Base-by-base conservation (phyloP, 2,329 filamentous ascomycete species). In the Pseudocercospora vitis region DNA sequence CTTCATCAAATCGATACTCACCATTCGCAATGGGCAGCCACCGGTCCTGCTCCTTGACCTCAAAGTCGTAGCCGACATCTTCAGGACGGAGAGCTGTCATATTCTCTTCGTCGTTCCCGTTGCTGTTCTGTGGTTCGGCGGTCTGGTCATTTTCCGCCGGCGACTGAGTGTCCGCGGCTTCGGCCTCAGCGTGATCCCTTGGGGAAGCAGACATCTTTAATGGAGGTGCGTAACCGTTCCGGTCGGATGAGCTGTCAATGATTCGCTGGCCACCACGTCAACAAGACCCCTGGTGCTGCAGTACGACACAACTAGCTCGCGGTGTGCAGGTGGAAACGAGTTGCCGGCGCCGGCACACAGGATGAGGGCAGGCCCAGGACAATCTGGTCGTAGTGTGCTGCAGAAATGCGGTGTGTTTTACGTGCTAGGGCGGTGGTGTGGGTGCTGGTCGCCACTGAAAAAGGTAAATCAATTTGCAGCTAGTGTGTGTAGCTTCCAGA, bases 21-120 rank as follows among this genome's bases (percentile, higher is more conserved):
- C 94, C 94, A 91, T 99, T 99, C 78, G 94, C 94, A 83, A 99
- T 99, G 73, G 94, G 94, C 74, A 99, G 84, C 94, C 94, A 99
- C 81, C 94, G 82, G 78, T 99, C 94, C 78, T 99, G 94, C 78
- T 99, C 94, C 82, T 97, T 97, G 76, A 97, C 92, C 78, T 97
- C 92, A 74, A 96, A 96, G 79, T 97, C 92, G 76, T 90, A 90
- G 75, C 79, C 85, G 76, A 87, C 81, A 50, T 68, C 65, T 57
- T 67, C 64, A 32, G 59, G 54, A 26, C 64, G 59, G 14, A 45
- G 42, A 57, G 57, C 55, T 54, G 57, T 68, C 63, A 65, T 65
- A 21, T 63, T 62, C 24, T 45, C 42, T 37, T 53, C 57, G 48
- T 63, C 62, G 80, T 79, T 90, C 87, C 85, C 84, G 78, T 89